phyloP scores from a whole-genome alignment of 306 rosid species.

The Pueraria montana region DNA sequence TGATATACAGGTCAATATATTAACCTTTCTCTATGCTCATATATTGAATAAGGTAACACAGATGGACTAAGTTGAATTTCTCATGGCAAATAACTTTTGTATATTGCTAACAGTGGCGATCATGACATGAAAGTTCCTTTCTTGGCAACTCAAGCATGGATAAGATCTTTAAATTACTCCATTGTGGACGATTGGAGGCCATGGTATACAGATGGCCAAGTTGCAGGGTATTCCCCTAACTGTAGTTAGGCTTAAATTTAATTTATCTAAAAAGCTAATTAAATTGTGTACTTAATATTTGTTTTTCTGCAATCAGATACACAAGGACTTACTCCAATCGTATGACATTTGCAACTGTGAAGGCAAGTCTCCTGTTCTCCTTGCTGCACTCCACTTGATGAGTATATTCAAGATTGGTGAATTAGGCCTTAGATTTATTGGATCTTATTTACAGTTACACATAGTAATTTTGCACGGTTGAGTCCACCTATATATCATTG shows the following conservation, averaged over 20 bases:
- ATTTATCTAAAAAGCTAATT: background rate
- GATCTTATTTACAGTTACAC: background rate
- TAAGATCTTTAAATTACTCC: constrained; percentile 67
- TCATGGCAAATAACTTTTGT: background rate
- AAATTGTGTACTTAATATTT: background rate
- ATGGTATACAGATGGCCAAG: constrained; percentile 62
- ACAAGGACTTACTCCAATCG: constrained; percentile 67
- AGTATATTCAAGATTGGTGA: background rate
- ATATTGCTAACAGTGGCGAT: constrained; percentile 63
- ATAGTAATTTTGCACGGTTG: background rate
- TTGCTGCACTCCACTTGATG: background rate
- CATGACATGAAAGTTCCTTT: constrained; percentile 55
- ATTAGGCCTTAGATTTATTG: background rate
- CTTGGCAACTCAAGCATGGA: constrained; percentile 75
- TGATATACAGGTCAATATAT: constrained; percentile 66
- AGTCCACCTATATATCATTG: background rate
- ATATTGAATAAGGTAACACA: background rate
- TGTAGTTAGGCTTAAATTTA: background rate
- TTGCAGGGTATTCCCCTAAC: constrained; percentile 65
- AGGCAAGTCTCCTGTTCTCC: constrained; percentile 53
- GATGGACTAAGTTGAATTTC: background rate
- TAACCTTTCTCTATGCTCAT: background rate
- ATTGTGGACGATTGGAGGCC: constrained; percentile 79
- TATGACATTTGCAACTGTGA: constrained; percentile 80
- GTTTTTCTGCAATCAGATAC: constrained; percentile 51